Evolutionary conservation across 495 filamentous ascomycete species (phyloP), one percentile per base, ranked within the genome.

Genomic region (Trypethelium eluteriae): DNA sequence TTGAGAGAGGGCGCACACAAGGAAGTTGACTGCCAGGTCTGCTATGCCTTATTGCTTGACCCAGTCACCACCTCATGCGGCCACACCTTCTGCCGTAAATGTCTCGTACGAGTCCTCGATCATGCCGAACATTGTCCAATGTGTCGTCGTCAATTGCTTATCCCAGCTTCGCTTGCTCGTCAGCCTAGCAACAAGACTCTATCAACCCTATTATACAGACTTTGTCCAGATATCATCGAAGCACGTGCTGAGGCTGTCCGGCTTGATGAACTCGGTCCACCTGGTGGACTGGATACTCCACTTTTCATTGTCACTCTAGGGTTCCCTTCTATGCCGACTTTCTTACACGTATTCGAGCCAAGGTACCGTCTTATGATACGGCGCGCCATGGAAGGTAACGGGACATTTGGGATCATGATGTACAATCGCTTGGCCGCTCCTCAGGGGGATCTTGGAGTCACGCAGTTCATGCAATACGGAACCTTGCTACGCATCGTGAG

Each of bases 321-420:
- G 0, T 93, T 92, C 68, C 93, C 93, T 12, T 80, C 80, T 0
- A 91, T 93, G 85, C 91, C 90, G 1, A 91, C 88, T 1, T 92
- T 92, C 69, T 77, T 97, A 0, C 89, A 93, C 72, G 83, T 97
- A n/a, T 96, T 96, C 74, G 93, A 97, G 74, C 89, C 91, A 34
- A 84, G 90, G 11, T 96, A 96, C 74, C 85, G 90, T 2, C 81
- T 95, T 7, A 93, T 96, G 91, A 88, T 96, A 32, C 84, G 87
- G 59, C 86, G 92, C 36, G 89, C 86, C 9, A 80, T 93, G 47
- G 87, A 91, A 64, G 85, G 84, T 2, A 83, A 86, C 65, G 77
- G 84, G 25, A 88, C 82, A 62, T 96, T 97, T 70, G 93, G 93
- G 2, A 95, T 96, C 89, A 79, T 95, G 34, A 83, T 88, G 76